A percentile compares a stretch with the other conserved stretches of the same genome.
These are phyloP conservation scores for Ophiostoma australiae DNA, from an alignment of 2,329 filamentous ascomycete genomes.

Conservation along the genomic window DNA sequence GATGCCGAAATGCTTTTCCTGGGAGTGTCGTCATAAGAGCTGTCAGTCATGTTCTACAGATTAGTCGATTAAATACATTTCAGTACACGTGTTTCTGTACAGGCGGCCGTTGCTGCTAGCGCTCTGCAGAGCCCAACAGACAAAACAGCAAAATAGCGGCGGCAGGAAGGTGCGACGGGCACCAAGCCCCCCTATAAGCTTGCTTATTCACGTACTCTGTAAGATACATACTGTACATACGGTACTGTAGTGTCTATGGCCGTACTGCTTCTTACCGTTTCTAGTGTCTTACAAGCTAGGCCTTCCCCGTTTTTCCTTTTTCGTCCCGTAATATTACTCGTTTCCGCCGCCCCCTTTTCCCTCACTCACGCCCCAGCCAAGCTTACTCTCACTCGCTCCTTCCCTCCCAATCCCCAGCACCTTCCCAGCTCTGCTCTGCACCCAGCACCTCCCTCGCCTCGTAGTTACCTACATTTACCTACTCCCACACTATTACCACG, in stretches of 20 bases:
- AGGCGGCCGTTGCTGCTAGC: neutral
- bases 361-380: neutral
- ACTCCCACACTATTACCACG: neutral
- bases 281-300: conserved; percentile 1
- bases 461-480: no score
- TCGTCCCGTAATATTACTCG: neutral
- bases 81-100: neutral
- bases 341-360: conserved; percentile 11
- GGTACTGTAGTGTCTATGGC: neutral
- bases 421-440: neutral
- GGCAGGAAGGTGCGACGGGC: conserved; percentile 2
- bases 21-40: neutral
- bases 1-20: neutral
- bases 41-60: neutral
- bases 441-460: no score
- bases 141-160: neutral
- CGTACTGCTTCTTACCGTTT: neutral
- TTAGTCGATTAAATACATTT: neutral
- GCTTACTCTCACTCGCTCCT: neutral
- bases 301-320: neutral
- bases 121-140: neutral
- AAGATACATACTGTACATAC: neutral
- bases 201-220: neutral
- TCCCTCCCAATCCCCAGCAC: neutral
- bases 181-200: conserved; percentile 3